Percentiles rank a stretch among this genome's conserved stretches.
Conservation (phyloP, 306 rosid species). For the Cucurbita maxima region DNA sequence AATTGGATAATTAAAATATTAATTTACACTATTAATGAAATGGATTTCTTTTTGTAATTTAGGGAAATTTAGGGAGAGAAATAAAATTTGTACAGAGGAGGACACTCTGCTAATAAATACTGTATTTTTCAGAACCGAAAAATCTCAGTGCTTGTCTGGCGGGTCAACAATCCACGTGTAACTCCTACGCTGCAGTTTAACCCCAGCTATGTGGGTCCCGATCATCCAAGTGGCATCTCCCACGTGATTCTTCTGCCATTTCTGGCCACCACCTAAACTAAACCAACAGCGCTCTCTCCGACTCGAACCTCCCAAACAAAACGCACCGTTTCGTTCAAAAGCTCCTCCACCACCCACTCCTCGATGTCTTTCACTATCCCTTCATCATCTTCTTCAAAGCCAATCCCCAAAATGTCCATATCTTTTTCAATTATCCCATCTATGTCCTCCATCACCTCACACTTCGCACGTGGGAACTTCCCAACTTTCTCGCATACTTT, state of each 20-base stretch:
- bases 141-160: background rate
- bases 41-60: background rate
- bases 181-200: background rate
- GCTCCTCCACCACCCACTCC: slow-evolving; percentile 41
- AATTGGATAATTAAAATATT: background rate
- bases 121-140: background rate
- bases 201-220: slow-evolving; percentile 19
- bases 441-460: slow-evolving; percentile 63
- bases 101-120: background rate
- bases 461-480: slow-evolving; percentile 33
- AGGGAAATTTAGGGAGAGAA: background rate
- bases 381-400: slow-evolving; percentile 45
- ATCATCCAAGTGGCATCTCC: slow-evolving; percentile 19
- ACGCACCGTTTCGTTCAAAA: slow-evolving; percentile 48
- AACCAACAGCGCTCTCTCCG: slow-evolving; percentile 1
- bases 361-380: slow-evolving; percentile 46
- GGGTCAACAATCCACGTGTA: slow-evolving; percentile 23
- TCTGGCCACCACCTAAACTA: slow-evolving; percentile 6
- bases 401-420: slow-evolving; percentile 14
- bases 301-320: background rate
- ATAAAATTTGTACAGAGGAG: background rate
- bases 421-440: slow-evolving; percentile 53
- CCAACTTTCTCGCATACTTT: slow-evolving; percentile 34
- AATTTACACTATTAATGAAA: slow-evolving; percentile 1
- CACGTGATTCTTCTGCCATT: slow-evolving; percentile 37